Evolutionary conservation across 192 early-diverging fungal genomes (phyloP).

Genomic region (Entomortierella beljakovae): DNA sequence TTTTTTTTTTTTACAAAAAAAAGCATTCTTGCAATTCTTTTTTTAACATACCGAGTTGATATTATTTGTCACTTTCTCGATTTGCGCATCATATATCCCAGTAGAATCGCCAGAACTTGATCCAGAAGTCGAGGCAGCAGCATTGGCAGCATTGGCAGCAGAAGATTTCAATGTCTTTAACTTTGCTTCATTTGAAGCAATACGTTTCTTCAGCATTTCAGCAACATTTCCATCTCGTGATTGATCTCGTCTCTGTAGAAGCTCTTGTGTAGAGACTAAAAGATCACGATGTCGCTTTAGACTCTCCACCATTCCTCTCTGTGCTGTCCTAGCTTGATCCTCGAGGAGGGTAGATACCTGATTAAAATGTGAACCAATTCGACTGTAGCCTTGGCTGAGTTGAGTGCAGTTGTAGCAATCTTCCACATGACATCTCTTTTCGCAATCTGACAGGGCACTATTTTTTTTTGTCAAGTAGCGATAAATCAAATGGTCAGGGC

Average conservation of each 20-base stretch:
- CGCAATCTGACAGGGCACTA: conserved; percentile 66
- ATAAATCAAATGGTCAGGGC: no score
- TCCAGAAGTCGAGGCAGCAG: conserved; percentile 16
- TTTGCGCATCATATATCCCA: conserved; percentile 35
- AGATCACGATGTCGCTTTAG: conserved; percentile 75
- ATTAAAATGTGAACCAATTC: conserved; percentile 61
- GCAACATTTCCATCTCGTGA: conserved; percentile 54
- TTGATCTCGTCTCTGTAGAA: conserved; percentile 68
- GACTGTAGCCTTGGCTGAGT: conserved; percentile 61
- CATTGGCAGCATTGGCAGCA: conserved; percentile 36
- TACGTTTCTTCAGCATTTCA: conserved; percentile 67
- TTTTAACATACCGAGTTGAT: conserved; percentile 27
- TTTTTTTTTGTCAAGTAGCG: not conserved
- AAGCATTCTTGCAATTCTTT: not conserved
- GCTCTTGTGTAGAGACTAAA: conserved; percentile 65
- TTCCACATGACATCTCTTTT: conserved; percentile 64
- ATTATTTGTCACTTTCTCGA: conserved; percentile 37
- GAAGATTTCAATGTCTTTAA: conserved; percentile 57
- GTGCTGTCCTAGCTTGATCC: conserved; percentile 51
- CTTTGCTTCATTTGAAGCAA: conserved; percentile 61
- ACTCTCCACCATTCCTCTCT: conserved; percentile 68
- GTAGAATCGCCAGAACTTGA: conserved; percentile 26
- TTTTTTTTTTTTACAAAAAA: not conserved
- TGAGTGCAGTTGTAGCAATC: conserved; percentile 69
- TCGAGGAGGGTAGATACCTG: conserved; percentile 54